These are phyloP conservation scores for Rosa lucieae DNA, from an alignment of 306 rosid species.

Conservation along the genomic window DNA sequence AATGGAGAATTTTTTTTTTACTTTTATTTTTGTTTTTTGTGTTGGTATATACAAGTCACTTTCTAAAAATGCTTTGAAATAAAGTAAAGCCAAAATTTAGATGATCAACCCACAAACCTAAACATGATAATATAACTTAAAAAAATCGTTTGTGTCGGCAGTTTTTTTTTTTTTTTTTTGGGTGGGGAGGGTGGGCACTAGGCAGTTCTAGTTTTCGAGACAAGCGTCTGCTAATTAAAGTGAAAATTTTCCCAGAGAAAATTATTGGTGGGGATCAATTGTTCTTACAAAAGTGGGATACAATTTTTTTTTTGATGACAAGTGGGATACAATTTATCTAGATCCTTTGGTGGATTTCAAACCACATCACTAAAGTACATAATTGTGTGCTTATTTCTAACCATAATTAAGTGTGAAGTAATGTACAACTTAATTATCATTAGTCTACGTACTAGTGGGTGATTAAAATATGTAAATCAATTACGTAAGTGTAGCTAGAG, in stretches of 20 bases:
- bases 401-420: background rate
- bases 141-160: background rate
- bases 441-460: background rate
- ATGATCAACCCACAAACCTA: background rate
- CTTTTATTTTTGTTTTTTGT: too few relatives aligned
- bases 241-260: background rate
- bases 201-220: too few relatives aligned
- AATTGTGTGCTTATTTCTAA: background rate
- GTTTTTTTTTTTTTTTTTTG: background rate
- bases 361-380: background rate
- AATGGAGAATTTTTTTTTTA: background rate
- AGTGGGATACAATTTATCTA: background rate
- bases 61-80: too few relatives aligned
- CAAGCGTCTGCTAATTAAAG: background rate
- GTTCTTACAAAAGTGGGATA: background rate
- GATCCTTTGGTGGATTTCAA: background rate
- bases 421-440: background rate
- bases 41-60: too few relatives aligned
- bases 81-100: too few relatives aligned
- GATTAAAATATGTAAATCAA: background rate
- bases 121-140: background rate
- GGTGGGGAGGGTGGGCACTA: too few relatives aligned
- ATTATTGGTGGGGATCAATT: background rate
- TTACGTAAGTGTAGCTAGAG: background rate
- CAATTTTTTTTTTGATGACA: too few relatives aligned